These are phyloP conservation scores for Arctium lappa DNA, from an alignment of 129 eudicot species.

Conservation along the genomic window DNA sequence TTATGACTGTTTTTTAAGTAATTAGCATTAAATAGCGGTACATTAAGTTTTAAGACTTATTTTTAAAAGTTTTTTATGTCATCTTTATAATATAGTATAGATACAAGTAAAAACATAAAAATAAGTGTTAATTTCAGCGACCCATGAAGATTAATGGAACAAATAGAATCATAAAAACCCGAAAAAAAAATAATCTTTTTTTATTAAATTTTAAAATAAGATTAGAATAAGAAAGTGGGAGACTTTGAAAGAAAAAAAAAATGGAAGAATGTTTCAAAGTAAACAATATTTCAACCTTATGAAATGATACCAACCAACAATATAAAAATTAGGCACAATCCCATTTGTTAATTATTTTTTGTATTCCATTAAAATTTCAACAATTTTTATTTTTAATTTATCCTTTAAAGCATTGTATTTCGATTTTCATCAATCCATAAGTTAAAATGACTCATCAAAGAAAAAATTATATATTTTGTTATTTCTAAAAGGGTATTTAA, in stretches of 20 bases:
- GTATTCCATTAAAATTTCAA: not conserved
- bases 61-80: too few species aligned
- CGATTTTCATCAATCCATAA: too few species aligned
- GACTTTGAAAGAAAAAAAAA: not conserved
- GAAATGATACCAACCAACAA: not conserved
- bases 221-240: not conserved
- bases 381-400: too few species aligned
- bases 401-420: too few species aligned
- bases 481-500: not conserved
- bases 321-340: not conserved
- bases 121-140: too few species aligned
- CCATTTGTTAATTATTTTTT: not conserved
- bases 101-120: too few species aligned
- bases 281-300: not conserved
- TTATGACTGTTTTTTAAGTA: too few species aligned
- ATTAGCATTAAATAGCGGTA: too few species aligned
- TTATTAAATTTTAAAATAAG: not conserved
- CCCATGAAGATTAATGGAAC: too few species aligned
- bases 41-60: too few species aligned
- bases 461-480: not conserved
- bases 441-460: not conserved
- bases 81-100: too few species aligned
- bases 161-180: not conserved
- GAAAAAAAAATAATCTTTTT: not conserved
- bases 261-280: not conserved